These are phyloP conservation scores for Debaryomyces castellii DNA, from an alignment of 805 yeast genomes.

Conservation along the genomic window DNA sequence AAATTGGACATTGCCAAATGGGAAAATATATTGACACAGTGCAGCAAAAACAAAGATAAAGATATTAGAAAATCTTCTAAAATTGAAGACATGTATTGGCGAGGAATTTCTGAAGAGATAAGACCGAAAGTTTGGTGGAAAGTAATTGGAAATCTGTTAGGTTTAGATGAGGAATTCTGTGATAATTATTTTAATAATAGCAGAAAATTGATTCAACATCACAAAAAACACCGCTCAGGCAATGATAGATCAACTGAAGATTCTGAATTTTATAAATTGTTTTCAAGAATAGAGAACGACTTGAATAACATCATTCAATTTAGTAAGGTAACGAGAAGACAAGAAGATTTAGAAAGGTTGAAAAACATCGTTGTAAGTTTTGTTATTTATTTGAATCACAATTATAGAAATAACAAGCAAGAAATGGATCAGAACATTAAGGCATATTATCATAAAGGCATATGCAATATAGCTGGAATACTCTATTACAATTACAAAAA, in stretches of 20 bases:
- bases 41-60: conserved; percentile 1
- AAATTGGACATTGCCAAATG: conserved; percentile 32
- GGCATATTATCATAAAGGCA: conserved; percentile 31
- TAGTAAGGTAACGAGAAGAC: background rate
- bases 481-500: conserved; percentile 37
- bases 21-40: conserved; percentile 10
- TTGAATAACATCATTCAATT: background rate
- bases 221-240: too few relatives aligned
- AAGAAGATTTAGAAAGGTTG: conserved; percentile 16
- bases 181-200: conserved; percentile 9
- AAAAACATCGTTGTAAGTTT: conserved; percentile 25
- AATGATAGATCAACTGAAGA: background rate
- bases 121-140: conserved; percentile 53
- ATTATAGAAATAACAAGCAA: background rate
- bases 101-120: conserved; percentile 22
- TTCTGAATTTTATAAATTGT: background rate
- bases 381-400: conserved; percentile 15
- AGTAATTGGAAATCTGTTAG: conserved; percentile 34
- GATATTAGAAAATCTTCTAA: conserved; percentile 1
- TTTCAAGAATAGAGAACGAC: background rate
- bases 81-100: conserved; percentile 17
- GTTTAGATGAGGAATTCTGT: conserved; percentile 12
- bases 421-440: background rate
- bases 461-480: conserved; percentile 41
- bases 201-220: background rate